Evolutionary conservation across 1,139 yeast genomes (phyloP), one percentile per base, ranked within the genome.

Genomic region (Suhomyces anneliseae): DNA sequence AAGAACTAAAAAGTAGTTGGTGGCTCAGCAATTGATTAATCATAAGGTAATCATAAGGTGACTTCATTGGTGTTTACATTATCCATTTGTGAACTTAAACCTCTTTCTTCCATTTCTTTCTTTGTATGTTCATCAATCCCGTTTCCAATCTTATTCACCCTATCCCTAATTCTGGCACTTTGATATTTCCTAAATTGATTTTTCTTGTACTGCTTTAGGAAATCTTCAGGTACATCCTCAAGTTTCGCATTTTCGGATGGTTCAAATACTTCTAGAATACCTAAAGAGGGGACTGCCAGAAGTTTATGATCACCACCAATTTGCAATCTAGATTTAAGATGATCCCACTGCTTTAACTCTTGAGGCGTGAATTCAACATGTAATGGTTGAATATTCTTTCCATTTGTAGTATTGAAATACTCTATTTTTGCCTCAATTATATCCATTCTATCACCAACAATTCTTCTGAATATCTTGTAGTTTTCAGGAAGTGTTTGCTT

Each of bases 391-490:
- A 50, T 45, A 11, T 24, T 19, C 8, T 24, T 26, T 24, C 27
- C n/a, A 32, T 31, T 41, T 9, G 4, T 9, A 9, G 9, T 29
- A 14, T 42, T 39, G 33, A 37, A 32, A 34, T 41, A 34, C n/a
- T 37, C 46, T 7, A 44, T 32, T 34, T 29, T 34, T 9, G 54
- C 48, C 40, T 51, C 49, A 15, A 40, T n/a, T 7, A 36, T 19
- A 40, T 45, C 50, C 51, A 51, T 40, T 5, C 38, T 31, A 11
- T 43, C 46, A 8, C 64, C 59, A 6, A 64, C 56, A 2, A 68
- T 47, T 40, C 68, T 50, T 36, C 65, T 53, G 39, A 68, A 42
- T 7, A 68, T 69, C 40, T 62, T 61, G 52, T 64, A 66, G 48
- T 61, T 57, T 44, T 70, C 74, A 1, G 69, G 59, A 7, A 57